These are phyloP conservation scores for Fraxinus platypoda DNA, from an alignment of 305 asterid genomes.

Conservation along the genomic window DNA sequence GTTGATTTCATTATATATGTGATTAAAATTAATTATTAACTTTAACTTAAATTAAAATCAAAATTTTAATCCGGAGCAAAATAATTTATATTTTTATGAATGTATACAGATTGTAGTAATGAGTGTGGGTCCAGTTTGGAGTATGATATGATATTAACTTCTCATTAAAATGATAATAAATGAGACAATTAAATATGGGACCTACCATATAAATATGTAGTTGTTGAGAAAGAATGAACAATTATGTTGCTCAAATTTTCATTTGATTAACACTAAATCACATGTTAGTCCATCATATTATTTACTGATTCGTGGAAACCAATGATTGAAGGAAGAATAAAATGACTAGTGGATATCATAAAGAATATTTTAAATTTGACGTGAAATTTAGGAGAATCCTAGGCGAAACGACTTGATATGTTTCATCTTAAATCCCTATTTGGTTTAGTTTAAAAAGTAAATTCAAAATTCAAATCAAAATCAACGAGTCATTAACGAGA, in stretches of 20 bases:
- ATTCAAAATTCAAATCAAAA: not conserved
- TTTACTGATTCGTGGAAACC: not conserved
- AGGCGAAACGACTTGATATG: not conserved
- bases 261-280: not conserved
- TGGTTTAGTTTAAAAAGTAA: not conserved
- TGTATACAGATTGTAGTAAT: not conserved
- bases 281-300: not conserved
- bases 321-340: not conserved
- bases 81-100: not conserved
- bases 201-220: not conserved
- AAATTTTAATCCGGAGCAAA: too few relatives aligned
- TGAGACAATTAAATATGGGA: not conserved
- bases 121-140: not conserved
- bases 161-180: not conserved
- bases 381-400: conserved; percentile 4
- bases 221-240: not conserved
- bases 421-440: not conserved
- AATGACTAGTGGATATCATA: not conserved
- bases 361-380: conserved; percentile 4
- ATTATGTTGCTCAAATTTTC: not conserved
- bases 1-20: too few relatives aligned
- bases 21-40: too few relatives aligned
- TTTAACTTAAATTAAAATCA: too few relatives aligned
- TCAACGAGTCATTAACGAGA: not conserved
- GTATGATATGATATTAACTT: not conserved